Evolutionary conservation across 2,329 filamentous ascomycete genomes (phyloP), one percentile per base, ranked within the genome.

Genomic region (Fusarium lateritium): DNA sequence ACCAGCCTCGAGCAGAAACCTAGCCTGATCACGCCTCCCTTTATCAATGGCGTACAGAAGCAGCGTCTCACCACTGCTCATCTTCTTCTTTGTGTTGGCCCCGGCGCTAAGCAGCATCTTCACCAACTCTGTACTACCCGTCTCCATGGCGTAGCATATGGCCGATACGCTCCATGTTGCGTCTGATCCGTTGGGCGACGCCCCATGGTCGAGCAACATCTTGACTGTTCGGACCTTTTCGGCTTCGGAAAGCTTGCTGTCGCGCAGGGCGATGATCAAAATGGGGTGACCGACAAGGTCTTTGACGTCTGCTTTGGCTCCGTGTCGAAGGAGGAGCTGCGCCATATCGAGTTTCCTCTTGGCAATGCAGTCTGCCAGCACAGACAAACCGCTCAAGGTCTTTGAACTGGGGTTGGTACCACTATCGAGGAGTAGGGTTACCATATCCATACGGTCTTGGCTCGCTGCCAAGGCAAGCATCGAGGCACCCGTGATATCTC

Each of bases 181-280:
- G 34, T 79, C 76, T 2, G 53, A 65, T 1, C 74, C 73, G 21
- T 78, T 75, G 3, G 76, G 67, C 7, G 74, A 73, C 13, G 79
- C 79, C 2, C 79, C 79, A 52, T 76, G 71, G 15, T 73, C 70
- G 6, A 82, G 77, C 21, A 82, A 76, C 43, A 76, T 55, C 13
- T 69, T 72, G 1, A 78, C 76, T 0, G 73, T 52, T 6, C 75
- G 68, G 1, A 73, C 21, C 59, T 76, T 79, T 1, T 77, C 75
- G 1, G 67, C 66, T 3, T 74, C 46, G 0, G 65, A 19, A 1
- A 78, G 39, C 11, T 75, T 75, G 36, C 33, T 67, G 52, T 78
- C 75, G 19, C 67, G 71, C 17, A 80, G 51, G 22, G 74, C 73
- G 13, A 71, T 54, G n/a, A 81, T 61, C 21, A 82, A 71, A 40